phyloP scores from a whole-genome alignment of 2,329 filamentous ascomycete species.

The Sarocladiaceae sp. region DNA sequence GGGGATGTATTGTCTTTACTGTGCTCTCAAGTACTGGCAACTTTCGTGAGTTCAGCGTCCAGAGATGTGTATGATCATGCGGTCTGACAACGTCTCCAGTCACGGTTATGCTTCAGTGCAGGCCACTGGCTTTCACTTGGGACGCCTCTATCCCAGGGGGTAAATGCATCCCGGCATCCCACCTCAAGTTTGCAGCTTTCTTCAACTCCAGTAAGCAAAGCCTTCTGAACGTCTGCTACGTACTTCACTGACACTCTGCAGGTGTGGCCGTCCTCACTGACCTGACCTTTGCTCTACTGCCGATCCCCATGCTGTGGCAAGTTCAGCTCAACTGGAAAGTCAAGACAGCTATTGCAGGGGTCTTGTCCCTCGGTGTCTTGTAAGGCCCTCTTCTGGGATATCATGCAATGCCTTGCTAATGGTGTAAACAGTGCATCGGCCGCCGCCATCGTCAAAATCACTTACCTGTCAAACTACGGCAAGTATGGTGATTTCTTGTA shows the following conservation, averaged over 20 bases:
- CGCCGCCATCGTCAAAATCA: conserved; percentile 35
- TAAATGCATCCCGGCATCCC: conserved; percentile 30
- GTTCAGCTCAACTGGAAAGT: conserved; percentile 34
- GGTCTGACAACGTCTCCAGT: conserved; percentile 6
- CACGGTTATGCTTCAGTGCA: conserved; percentile 42
- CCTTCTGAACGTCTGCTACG: not conserved
- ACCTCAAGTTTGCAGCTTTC: conserved; percentile 6
- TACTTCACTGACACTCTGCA: not conserved
- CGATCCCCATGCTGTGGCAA: conserved; percentile 30
- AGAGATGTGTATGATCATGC: too few relatives aligned
- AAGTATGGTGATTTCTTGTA: conserved; percentile 31
- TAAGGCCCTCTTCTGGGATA: not conserved
- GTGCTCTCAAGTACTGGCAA: conserved; percentile 24
- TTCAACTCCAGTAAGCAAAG: conserved; percentile 2
- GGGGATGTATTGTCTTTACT: conserved; percentile 31
- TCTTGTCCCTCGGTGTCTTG: conserved; percentile 38
- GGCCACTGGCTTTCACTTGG: conserved; percentile 34
- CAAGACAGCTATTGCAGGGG: conserved; percentile 31
- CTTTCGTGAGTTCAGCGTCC: conserved; percentile 25
- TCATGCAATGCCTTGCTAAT: not conserved
- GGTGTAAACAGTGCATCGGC: conserved; percentile 24
- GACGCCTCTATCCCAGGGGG: conserved; percentile 29
- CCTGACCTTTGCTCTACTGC: conserved; percentile 16
- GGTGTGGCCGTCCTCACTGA: conserved; percentile 3
- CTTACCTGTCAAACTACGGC: conserved; percentile 31